These are phyloP conservation scores for Vaccinium darrowii DNA, from an alignment of 148 eudicot species.

Conservation along the genomic window DNA sequence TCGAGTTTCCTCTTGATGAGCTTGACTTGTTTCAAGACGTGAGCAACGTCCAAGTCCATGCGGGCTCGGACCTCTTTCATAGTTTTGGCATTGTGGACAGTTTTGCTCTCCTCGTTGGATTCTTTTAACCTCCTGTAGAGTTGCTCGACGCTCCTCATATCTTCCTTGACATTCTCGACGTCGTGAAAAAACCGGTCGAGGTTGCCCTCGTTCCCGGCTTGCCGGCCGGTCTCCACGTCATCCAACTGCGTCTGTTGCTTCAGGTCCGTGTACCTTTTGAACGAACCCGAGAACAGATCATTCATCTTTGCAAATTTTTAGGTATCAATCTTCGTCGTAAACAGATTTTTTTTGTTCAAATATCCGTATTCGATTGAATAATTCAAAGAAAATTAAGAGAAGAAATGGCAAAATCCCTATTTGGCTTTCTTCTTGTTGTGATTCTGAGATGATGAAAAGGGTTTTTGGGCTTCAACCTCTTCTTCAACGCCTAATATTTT, in stretches of 20 bases:
- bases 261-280: slow-evolving; percentile 10
- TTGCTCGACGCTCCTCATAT: background rate
- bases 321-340: background rate
- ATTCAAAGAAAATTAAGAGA: background rate
- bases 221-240: slow-evolving; percentile 1
- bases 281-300: slow-evolving; percentile 5
- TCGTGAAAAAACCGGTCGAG: slow-evolving; percentile 5
- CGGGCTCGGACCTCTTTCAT: slow-evolving; percentile 18
- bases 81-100: slow-evolving; percentile 27
- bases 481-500: background rate
- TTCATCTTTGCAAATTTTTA: background rate
- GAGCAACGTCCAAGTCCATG: slow-evolving; percentile 22
- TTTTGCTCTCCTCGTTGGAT: slow-evolving; percentile 21
- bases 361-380: no score
- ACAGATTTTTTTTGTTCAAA: background rate
- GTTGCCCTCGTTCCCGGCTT: slow-evolving; percentile 7
- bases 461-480: background rate
- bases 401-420: background rate
- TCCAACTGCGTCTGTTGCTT: slow-evolving; percentile 4
- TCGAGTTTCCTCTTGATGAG: slow-evolving; percentile 24
- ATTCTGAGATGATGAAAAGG: background rate
- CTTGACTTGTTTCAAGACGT: slow-evolving; percentile 23
- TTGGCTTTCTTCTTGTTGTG: background rate
- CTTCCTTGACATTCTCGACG: slow-evolving; percentile 5
- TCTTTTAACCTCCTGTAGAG: slow-evolving; percentile 18